A percentile compares a stretch with the other conserved stretches of the same genome.
These are phyloP conservation scores for Pseudocercospora cruenta DNA, from an alignment of 2,329 filamentous ascomycete genomes.

Conservation along the genomic window DNA sequence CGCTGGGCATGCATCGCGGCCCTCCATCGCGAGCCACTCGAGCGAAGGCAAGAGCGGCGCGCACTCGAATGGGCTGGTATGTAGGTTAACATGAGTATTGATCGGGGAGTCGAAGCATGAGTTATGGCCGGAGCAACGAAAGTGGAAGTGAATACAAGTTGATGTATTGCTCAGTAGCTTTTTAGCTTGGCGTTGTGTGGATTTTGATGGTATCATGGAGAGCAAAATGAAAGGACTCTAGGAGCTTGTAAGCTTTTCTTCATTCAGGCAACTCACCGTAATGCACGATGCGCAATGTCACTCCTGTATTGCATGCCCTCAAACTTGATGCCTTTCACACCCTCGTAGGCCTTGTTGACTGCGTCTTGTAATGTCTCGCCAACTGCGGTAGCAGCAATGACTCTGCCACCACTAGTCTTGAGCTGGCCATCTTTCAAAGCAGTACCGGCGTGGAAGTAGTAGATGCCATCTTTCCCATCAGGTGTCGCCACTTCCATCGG, in stretches of 20 bases:
- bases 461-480: slow-evolving; percentile 58
- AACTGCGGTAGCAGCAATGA: slow-evolving; percentile 88
- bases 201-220: background rate
- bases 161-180: background rate
- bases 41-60: background rate
- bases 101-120: background rate
- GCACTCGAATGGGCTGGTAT: background rate
- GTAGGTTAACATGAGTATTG: background rate
- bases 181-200: background rate
- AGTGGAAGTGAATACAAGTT: background rate
- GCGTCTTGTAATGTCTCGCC: slow-evolving; percentile 77
- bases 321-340: slow-evolving; percentile 78
- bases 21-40: background rate
- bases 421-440: slow-evolving; percentile 65
- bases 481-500: slow-evolving; percentile 58
- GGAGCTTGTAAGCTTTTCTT: background rate
- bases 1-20: background rate
- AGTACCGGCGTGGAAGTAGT: slow-evolving; percentile 94
- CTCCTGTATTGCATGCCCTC: slow-evolving; percentile 88
- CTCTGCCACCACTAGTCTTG: slow-evolving; percentile 80
- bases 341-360: slow-evolving; percentile 84
- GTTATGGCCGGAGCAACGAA: background rate
- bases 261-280: slow-evolving; percentile 34
- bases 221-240: background rate
- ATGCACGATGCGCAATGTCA: slow-evolving; percentile 73